Conservation (phyloP, 1,284 basidiomycete species). For the Uromyces viciae-fabae region DNA sequence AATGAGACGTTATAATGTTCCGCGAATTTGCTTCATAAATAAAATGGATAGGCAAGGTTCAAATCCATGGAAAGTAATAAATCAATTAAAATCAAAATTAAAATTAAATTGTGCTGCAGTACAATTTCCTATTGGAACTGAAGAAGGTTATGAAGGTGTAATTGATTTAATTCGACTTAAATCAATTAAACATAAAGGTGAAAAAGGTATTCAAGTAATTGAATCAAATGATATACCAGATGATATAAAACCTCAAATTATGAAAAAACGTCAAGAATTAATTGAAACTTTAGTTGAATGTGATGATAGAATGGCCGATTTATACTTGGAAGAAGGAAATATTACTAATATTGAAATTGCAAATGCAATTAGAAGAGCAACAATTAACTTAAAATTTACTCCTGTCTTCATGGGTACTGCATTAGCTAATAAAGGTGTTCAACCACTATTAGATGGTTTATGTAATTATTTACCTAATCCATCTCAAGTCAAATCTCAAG, state of each 20-base stretch:
- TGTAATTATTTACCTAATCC: slow-evolving; percentile 94
- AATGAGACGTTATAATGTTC: slow-evolving; percentile 94
- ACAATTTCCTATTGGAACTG: slow-evolving; percentile 89
- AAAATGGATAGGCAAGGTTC: slow-evolving; percentile 99
- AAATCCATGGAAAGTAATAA: slow-evolving; percentile 91
- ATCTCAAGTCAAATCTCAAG: slow-evolving; percentile 71
- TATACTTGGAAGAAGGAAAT: slow-evolving; percentile 78
- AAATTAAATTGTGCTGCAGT: slow-evolving; percentile 91
- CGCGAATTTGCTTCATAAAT: slow-evolving; percentile 94
- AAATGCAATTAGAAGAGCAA: slow-evolving; percentile 81
- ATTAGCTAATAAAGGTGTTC: slow-evolving; percentile 95
- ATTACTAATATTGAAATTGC: slow-evolving; percentile 73
- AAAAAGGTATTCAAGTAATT: slow-evolving; percentile 81
- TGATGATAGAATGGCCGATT: slow-evolving; percentile 88
- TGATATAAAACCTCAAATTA: slow-evolving; percentile 67
- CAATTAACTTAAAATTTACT: slow-evolving; percentile 81
- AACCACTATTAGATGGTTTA: slow-evolving; percentile 88
- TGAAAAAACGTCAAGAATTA: slow-evolving; percentile 80
- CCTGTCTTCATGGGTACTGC: slow-evolving; percentile 97
- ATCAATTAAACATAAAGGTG: slow-evolving; percentile 87
- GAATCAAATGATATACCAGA: slow-evolving; percentile 85
- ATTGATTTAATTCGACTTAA: slow-evolving; percentile 94
- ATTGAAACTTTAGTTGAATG: slow-evolving; percentile 94
- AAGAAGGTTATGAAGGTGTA: slow-evolving; percentile 81
- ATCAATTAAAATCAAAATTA: slow-evolving; percentile 87